These are phyloP conservation scores for Phellopilus nigrolimitatus DNA, from an alignment of 1,284 basidiomycete species.

Conservation along the genomic window DNA sequence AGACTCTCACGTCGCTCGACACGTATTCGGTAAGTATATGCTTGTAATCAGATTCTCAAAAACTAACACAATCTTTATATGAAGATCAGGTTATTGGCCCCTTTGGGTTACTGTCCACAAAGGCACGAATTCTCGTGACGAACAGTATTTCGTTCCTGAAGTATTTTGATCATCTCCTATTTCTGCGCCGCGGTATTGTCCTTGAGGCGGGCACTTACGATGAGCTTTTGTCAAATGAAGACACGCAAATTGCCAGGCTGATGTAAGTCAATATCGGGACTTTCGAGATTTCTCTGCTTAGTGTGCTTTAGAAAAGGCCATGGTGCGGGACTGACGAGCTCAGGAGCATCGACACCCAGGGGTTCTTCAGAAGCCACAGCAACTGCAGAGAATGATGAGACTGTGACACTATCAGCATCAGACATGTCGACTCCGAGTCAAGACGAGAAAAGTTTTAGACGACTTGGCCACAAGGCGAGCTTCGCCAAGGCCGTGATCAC, in stretches of 20 bases:
- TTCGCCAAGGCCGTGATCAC: constrained; percentile 48
- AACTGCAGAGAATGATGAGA: constrained; percentile 38
- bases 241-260: constrained; percentile 76
- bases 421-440: constrained; percentile 7
- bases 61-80: constrained; percentile 22
- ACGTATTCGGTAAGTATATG: constrained; percentile 47
- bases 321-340: constrained; percentile 38
- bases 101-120: constrained; percentile 76
- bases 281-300: background rate
- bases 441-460: constrained; percentile 35
- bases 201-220: constrained; percentile 74
- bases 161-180: constrained; percentile 76
- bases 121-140: constrained; percentile 86
- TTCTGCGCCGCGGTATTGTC: constrained; percentile 81
- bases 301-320: constrained; percentile 36
- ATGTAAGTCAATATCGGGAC: constrained; percentile 48
- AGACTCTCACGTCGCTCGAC: constrained; percentile 72
- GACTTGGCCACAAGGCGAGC: constrained; percentile 43
- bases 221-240: constrained; percentile 56
- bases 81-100: constrained; percentile 88
- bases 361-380: constrained; percentile 35
- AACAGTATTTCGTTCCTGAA: constrained; percentile 85
- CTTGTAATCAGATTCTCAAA: constrained; percentile 1
- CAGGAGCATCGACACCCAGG: constrained; percentile 52
- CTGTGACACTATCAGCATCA: constrained; percentile 22